Conservation (phyloP, 1,284 basidiomycete genomes). For the Vanrija pseudolonga region DNA sequence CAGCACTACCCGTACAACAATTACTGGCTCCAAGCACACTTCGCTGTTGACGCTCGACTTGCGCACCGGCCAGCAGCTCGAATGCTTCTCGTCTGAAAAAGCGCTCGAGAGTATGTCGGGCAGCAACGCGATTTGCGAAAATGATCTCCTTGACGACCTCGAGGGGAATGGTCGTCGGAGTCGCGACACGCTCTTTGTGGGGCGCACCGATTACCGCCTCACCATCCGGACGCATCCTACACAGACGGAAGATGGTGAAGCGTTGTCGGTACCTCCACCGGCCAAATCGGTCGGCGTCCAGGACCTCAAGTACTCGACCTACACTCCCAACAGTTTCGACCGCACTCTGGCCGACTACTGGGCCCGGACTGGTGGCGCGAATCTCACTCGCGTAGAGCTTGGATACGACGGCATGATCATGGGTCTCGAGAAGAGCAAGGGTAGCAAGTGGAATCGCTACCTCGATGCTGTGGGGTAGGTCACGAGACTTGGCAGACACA, state of each 20-base stretch:
- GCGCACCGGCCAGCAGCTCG: slow-evolving; percentile 42
- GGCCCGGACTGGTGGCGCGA: slow-evolving; percentile 32
- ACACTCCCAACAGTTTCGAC: slow-evolving; percentile 46
- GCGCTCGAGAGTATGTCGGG: slow-evolving; percentile 24
- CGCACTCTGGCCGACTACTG: slow-evolving; percentile 45
- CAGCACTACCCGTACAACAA: slow-evolving; percentile 38
- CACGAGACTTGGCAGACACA: too few relatives aligned
- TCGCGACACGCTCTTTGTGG: slow-evolving; percentile 39
- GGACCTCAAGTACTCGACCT: slow-evolving; percentile 46
- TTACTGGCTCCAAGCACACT: slow-evolving; percentile 47
- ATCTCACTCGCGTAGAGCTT: slow-evolving; percentile 42
- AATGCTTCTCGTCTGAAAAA: slow-evolving; percentile 35
- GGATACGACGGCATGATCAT: slow-evolving; percentile 43
- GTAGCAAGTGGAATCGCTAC: slow-evolving; percentile 34
- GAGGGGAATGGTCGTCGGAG: slow-evolving; percentile 28
- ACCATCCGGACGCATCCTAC: slow-evolving; percentile 31
- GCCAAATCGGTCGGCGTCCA: slow-evolving; percentile 25
- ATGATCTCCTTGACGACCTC: slow-evolving; percentile 39
- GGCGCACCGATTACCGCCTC: slow-evolving; percentile 44
- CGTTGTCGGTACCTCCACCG: background rate
- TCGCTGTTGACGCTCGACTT: slow-evolving; percentile 47
- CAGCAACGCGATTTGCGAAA: slow-evolving; percentile 31
- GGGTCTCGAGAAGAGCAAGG: slow-evolving; percentile 40
- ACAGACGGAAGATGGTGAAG: background rate
- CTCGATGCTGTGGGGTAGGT: slow-evolving; percentile 44